Evolutionary conservation across 345 rosid species (phyloP).

Genomic region (Adansonia digitata): DNA sequence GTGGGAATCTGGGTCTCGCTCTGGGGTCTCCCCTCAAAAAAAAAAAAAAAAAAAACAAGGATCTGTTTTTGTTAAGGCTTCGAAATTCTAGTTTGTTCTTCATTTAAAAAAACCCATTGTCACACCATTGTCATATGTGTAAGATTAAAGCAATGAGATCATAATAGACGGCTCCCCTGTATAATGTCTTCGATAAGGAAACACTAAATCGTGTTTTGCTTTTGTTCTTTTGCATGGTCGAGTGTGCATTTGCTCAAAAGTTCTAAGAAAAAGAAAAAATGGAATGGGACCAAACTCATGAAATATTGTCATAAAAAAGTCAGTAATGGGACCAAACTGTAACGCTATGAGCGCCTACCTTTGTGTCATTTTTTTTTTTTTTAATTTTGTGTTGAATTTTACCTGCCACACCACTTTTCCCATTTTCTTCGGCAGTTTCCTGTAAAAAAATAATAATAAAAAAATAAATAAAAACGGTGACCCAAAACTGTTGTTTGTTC

Average conservation of each 20-base stretch:
- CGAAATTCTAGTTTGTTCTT: background rate
- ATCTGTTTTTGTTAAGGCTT: background rate
- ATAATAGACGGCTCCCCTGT: no score
- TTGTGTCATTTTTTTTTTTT: background rate
- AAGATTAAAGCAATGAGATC: background rate
- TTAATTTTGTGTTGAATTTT: background rate
- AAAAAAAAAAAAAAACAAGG: background rate
- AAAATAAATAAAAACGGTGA: background rate
- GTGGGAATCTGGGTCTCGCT: slow-evolving; percentile 5
- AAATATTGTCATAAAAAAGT: no score
- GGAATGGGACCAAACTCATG: no score
- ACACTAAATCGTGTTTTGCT: background rate
- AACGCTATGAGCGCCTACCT: background rate
- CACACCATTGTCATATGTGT: background rate
- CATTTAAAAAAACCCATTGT: no score
- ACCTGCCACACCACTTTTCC: slow-evolving; percentile 14
- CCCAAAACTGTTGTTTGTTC: background rate
- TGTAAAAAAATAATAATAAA: background rate
- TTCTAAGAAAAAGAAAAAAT: background rate
- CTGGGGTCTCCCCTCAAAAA: no score
- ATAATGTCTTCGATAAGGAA: background rate
- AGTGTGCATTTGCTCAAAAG: no score
- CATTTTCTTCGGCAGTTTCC: background rate
- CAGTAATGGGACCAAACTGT: background rate
- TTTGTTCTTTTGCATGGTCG: no score